Conservation (phyloP, 495 filamentous ascomycete species). For the Aspergillus steynii region DNA sequence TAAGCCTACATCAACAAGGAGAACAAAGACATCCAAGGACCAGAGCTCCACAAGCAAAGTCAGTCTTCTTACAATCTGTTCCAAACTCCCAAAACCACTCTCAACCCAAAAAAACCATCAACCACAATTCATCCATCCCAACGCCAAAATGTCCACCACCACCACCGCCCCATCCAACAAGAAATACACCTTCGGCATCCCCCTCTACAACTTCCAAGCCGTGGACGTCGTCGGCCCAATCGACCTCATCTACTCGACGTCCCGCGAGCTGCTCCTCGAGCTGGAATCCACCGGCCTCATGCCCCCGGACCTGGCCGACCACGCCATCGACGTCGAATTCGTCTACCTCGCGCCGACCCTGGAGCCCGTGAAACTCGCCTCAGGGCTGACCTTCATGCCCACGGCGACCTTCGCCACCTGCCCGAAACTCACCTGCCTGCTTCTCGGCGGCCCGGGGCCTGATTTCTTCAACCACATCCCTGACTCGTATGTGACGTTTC, state of each 20-base stretch:
- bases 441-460: neutral
- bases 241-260: neutral
- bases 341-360: neutral
- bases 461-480: conserved; percentile 2
- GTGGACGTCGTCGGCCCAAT: conserved; percentile 1
- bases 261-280: neutral
- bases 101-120: too few relatives aligned
- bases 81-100: too few relatives aligned
- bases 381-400: neutral
- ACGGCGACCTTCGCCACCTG: neutral
- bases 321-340: conserved; percentile 4
- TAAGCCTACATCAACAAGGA: neutral
- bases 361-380: neutral
- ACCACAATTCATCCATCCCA: neutral
- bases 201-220: conserved; percentile 5
- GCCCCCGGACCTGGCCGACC: neutral
- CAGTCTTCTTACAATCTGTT: too few relatives aligned
- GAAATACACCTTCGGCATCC: neutral
- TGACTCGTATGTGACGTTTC: neutral
- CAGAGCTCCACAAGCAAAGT: too few relatives aligned
- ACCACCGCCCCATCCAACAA: neutral
- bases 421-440: neutral
- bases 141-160: neutral
- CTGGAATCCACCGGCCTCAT: neutral
- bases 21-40: too few relatives aligned